Conservation (phyloP, 352 stramenopile genomes). For the Aphanomyces stellatus region DNA sequence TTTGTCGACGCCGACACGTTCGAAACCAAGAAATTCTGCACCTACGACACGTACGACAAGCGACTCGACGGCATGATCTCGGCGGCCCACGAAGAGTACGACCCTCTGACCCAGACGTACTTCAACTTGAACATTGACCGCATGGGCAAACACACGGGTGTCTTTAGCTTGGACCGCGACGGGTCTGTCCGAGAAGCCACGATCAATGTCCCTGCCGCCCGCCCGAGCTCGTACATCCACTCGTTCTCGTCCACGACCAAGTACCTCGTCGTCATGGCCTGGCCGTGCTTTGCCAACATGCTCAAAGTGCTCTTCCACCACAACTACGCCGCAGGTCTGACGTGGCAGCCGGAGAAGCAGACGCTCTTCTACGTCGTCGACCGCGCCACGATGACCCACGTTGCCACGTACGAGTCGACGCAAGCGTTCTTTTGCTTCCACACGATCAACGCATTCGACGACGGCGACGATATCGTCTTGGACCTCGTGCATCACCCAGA, state of each 20-base stretch:
- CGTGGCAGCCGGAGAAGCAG: background rate
- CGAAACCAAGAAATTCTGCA: background rate
- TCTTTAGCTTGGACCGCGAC: background rate
- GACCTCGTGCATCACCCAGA: background rate
- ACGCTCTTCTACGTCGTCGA: background rate
- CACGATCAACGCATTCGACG: conserved; percentile 2
- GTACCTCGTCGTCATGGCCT: background rate
- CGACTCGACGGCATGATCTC: background rate
- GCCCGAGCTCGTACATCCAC: background rate
- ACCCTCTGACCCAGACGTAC: background rate
- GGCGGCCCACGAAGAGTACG: background rate
- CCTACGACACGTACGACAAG: background rate
- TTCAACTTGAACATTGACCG: conserved; percentile 4
- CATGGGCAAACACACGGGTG: background rate
- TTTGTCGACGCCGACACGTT: conserved; percentile 2
- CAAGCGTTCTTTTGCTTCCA: conserved; percentile 9
- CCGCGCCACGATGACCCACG: background rate
- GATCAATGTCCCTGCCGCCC: background rate
- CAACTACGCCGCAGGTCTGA: background rate
- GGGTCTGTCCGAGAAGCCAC: background rate
- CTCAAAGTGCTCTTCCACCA: background rate
- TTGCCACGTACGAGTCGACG: conserved; percentile 1
- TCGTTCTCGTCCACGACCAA: conserved; percentile 7
- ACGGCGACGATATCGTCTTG: background rate
- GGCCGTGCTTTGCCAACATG: background rate